Evolutionary conservation across 2,329 filamentous ascomycete species (phyloP), one percentile per base, ranked within the genome.

Genomic region (Fusarium sp.): DNA sequence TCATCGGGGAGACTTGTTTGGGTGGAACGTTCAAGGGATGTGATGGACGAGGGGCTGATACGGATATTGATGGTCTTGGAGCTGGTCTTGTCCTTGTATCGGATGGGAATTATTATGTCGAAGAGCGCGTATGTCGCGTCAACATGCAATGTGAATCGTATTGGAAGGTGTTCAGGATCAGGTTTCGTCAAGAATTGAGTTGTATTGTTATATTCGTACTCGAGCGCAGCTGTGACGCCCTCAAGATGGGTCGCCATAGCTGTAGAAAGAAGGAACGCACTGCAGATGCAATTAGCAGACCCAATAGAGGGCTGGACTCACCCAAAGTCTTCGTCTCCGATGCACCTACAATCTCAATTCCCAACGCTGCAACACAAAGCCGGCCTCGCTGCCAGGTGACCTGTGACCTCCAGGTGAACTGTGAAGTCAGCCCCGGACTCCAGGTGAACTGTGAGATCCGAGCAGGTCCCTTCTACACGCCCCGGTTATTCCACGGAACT

Each of bases 321-420:
- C 27, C n/a, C 1, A 11, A 2, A 6, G 27, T 37, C 18, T 37
- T 1, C 1, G 34, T n/a, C 18, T 37, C 4, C 10, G 12, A 1
- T 6, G 6, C 18, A n/a, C 34, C 34, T n/a, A 12, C 34, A 37
- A 0, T 37, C 34, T 37, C 10, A 37, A 24, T 27, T 54, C 27
- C 40, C 40, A 25, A 7, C 6, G 10, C 4, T 4, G 25, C 16
- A 14, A 54, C 25, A 10, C 9, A 37, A 54, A 45, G 8, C 40
- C 40, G 52, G 52, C 52, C 40, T n/a, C 52, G 52, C 52, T 45
- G 40, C 52, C 52, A 54, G 52, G 52, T 20, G 40, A 32, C 27
- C 52, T 2, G 52, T 34, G 52, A 54, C 40, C 52, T 54, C 40
- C 52, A 54, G 52, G 40, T 54, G 52, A 54, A 54, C 52, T 54